Base-by-base conservation (phyloP, 371 early-diverging fungal genomes). In the Lichtheimia corymbifera region DNA sequence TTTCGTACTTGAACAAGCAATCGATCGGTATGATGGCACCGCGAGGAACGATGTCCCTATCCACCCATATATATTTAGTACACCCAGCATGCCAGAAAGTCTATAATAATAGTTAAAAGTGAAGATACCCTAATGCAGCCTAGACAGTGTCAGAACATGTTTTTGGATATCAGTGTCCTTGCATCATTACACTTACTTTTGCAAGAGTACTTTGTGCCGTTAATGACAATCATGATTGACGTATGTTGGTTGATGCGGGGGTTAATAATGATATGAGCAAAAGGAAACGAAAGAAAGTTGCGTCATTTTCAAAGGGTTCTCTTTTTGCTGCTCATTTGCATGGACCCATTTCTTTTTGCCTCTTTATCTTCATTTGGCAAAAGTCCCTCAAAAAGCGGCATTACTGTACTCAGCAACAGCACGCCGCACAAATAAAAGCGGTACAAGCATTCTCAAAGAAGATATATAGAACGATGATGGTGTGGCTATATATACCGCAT, bases 41-140 rank as follows among this genome's bases (percentile, higher is more conserved):
- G 53, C 3, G 64, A 64, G 5, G 64, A 64, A 15, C 64, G 64
- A 50, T 64, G 64, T 30, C 64, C 64, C 64, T 64, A 50, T 35
- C 35, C 35, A 35, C 2, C 1, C 9, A 9, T 35, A 9, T 11
- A 11, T 9, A 12, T 5, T 15, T 28, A 28, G 45, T 24, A 20
- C 4, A 27, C 3, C 4, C 12, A 18, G n/a, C 15, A 25, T n/a
- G n/a, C n/a, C n/a, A n/a, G 15, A 53, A 58, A 49, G 22, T 27
- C 27, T 15, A 58, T 4, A 35, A 58, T 4, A 35, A 35, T 14
- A 30, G 13, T 41, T 58, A 5, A 11, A 45, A 35, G n/a, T n/a
- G 15, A 4, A 60, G 47, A 24, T 30, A 61, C 61, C 45, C 41
- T 61, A 24, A 61, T 61, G 28, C 61, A 61, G 22, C 44, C 61